A percentile compares a stretch with the other conserved stretches of the same genome.
Evolutionary conservation across 2,329 filamentous ascomycete genomes (phyloP).

Genomic region (Colletotrichum lini): DNA sequence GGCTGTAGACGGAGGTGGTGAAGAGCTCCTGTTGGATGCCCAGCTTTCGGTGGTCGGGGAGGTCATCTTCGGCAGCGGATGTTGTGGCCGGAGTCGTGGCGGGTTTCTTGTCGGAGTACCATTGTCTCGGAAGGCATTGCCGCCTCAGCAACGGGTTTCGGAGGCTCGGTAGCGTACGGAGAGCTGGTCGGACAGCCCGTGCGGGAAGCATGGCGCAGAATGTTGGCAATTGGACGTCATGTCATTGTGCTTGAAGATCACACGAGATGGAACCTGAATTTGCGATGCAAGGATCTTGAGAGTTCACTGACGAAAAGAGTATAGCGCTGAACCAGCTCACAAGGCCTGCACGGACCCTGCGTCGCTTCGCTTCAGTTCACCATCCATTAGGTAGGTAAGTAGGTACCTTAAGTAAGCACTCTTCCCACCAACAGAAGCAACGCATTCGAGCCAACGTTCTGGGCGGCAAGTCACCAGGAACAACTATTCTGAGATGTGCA

Average conservation of each 20-base stretch:
- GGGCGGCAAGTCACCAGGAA: neutral
- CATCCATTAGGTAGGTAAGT: neutral
- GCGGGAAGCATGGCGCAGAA: slow-evolving; percentile 47
- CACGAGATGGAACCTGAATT: slow-evolving; percentile 19
- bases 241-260: slow-evolving; percentile 13
- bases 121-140: slow-evolving; percentile 12
- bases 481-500: neutral
- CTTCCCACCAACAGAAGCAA: neutral
- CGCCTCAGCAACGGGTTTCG: slow-evolving; percentile 4
- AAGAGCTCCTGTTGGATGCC: slow-evolving; percentile 81
- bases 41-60: slow-evolving; percentile 72
- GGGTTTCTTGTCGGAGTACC: slow-evolving; percentile 36
- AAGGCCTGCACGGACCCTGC: slow-evolving; percentile 13
- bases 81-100: neutral
- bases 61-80: slow-evolving; percentile 38
- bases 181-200: slow-evolving; percentile 43
- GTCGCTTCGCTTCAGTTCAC: neutral
- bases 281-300: slow-evolving; percentile 31
- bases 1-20: slow-evolving; percentile 83
- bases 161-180: slow-evolving; percentile 28
- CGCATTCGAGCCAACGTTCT: neutral
- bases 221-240: slow-evolving; percentile 35
- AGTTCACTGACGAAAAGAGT: slow-evolving; percentile 20
- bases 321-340: slow-evolving; percentile 6
- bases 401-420: neutral